A percentile compares a stretch with the other conserved stretches of the same genome.
Evolutionary conservation across 2,329 filamentous ascomycete genomes (phyloP).

Genomic region (Macrophomina tecta): DNA sequence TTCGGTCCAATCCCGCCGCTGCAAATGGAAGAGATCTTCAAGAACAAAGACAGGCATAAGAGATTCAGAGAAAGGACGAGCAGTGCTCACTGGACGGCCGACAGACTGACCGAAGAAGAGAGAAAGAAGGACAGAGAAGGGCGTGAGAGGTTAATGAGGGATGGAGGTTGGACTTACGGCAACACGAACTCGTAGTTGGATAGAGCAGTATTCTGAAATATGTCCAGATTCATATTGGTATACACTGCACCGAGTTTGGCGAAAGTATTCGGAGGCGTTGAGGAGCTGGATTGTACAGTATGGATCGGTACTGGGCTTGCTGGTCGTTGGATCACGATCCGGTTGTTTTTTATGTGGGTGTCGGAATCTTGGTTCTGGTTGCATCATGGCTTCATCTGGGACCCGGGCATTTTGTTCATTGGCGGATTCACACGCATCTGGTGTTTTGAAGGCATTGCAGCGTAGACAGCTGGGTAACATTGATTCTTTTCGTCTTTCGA

Average conservation of each 20-base stretch:
- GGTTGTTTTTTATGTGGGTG: background rate
- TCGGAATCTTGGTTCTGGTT: background rate
- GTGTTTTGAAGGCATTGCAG: background rate
- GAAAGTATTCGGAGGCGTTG: background rate
- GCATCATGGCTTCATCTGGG: background rate
- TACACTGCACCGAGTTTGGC: background rate
- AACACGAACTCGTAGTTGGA: background rate
- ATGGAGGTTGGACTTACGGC: constrained; percentile 73
- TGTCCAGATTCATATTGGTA: background rate
- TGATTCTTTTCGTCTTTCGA: background rate
- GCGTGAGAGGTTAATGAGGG: constrained; percentile 76
- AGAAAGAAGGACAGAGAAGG: constrained; percentile 80
- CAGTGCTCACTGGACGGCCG: constrained; percentile 91
- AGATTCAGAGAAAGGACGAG: constrained; percentile 90
- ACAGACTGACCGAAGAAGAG: constrained; percentile 86
- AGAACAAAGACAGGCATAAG: constrained; percentile 82
- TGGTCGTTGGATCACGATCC: background rate
- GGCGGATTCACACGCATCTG: background rate
- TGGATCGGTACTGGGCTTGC: background rate
- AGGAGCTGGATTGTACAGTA: background rate
- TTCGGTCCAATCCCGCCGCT: constrained; percentile 89
- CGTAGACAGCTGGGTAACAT: background rate
- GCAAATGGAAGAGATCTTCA: constrained; percentile 97
- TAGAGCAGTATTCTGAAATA: background rate
- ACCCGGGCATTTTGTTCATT: background rate